phyloP scores from a whole-genome alignment of 2,329 filamentous ascomycete species.

The Mycosphaerella arachidis region DNA sequence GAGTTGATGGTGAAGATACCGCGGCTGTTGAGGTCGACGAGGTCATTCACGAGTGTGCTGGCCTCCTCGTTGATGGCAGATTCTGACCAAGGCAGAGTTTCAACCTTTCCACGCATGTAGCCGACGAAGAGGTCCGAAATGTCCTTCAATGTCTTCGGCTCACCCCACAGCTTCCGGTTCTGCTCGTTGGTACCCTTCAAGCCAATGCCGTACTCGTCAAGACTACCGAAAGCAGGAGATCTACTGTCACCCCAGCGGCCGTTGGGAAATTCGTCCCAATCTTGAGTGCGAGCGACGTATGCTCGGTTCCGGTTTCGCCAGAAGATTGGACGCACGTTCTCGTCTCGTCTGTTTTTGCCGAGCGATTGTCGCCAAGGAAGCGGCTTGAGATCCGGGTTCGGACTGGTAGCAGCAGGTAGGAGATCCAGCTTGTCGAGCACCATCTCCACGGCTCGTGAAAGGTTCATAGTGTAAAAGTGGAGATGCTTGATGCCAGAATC shows the following conservation, averaged over 20 bases:
- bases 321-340: constrained; percentile 97
- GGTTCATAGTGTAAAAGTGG: constrained; percentile 99
- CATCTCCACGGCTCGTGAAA: constrained; percentile 90
- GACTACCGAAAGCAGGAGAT: constrained; percentile 90
- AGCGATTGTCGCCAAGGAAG: constrained; percentile 95
- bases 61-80: constrained; percentile 78
- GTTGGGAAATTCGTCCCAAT: constrained; percentile 99
- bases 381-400: constrained; percentile 53
- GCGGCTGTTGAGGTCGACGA: constrained; percentile 77
- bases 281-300: constrained; percentile 90
- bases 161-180: constrained; percentile 91
- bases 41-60: constrained; percentile 67
- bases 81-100: constrained; percentile 91
- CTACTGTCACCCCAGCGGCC: constrained; percentile 96
- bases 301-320: constrained; percentile 97
- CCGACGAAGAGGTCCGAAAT: constrained; percentile 77
- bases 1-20: constrained; percentile 96
- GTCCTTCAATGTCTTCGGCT: constrained; percentile 73
- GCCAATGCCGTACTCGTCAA: constrained; percentile 91
- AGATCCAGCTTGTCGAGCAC: constrained; percentile 85
- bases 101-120: constrained; percentile 76
- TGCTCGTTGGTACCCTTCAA: constrained; percentile 92
- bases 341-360: constrained; percentile 77
- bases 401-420: constrained; percentile 68
- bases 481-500: constrained; percentile 75